These are phyloP conservation scores for Cryptococcus neoformans DNA, from an alignment of 1,284 basidiomycete species.

Conservation along the genomic window DNA sequence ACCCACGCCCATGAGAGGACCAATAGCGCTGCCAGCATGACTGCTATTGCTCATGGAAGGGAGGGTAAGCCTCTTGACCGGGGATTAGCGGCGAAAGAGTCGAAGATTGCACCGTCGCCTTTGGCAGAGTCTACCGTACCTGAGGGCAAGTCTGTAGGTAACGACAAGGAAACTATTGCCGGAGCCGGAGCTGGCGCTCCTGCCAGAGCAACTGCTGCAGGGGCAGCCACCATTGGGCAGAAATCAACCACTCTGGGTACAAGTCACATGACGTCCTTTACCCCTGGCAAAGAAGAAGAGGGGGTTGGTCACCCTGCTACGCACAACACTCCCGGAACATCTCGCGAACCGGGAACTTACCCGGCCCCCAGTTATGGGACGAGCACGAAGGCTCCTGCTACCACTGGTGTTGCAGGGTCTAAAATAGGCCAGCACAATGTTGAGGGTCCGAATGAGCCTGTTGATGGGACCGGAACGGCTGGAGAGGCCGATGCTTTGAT, in stretches of 20 bases:
- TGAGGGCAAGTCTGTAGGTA: neutral
- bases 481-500: too few species aligned
- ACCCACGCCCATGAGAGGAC: constrained; percentile 28
- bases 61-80: constrained; percentile 24
- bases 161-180: neutral
- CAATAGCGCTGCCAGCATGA: constrained; percentile 33
- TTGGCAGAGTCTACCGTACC: neutral
- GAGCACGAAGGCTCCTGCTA: too few species aligned
- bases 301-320: constrained; percentile 32
- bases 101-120: neutral
- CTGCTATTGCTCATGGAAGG: constrained; percentile 42
- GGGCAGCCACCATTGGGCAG: neutral
- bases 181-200: neutral
- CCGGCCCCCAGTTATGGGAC: constrained; percentile 7
- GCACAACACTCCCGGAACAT: constrained; percentile 15
- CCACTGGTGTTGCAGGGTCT: too few species aligned
- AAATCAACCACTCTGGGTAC: neutral
- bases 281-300: constrained; percentile 22
- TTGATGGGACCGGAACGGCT: too few species aligned
- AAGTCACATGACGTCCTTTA: constrained; percentile 10
- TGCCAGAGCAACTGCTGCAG: neutral
- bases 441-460: too few species aligned
- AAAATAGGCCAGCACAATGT: too few species aligned
- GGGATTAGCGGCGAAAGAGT: neutral
- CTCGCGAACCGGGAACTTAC: constrained; percentile 24